Conservation (phyloP, 192 early-diverging fungal genomes). For the Gryganskiella cystojenkinii region DNA sequence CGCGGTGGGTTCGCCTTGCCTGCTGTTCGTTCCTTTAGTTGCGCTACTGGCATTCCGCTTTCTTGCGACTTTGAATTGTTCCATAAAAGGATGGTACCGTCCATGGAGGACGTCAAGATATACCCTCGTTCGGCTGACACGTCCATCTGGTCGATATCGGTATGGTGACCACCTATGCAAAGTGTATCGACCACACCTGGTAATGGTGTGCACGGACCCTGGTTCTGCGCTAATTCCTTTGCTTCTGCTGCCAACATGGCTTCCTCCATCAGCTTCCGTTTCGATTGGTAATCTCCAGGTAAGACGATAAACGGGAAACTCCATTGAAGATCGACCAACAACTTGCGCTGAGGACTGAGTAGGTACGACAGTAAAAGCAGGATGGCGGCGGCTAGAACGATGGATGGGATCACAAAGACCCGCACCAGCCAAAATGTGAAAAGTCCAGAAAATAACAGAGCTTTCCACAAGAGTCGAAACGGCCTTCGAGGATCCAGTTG, state of each 20-base stretch:
- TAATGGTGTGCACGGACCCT: conserved; percentile 19
- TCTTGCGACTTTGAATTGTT: not conserved
- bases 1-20: not conserved
- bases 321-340: conserved; percentile 51
- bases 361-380: conserved; percentile 39
- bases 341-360: conserved; percentile 44
- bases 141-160: conserved; percentile 52
- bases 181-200: conserved; percentile 41
- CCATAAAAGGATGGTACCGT: conserved; percentile 36
- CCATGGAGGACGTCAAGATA: conserved; percentile 44
- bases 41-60: conserved; percentile 20
- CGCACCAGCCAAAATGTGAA: conserved; percentile 45
- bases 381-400: conserved; percentile 41
- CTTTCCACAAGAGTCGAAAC: conserved; percentile 27
- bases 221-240: conserved; percentile 26
- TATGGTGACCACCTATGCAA: conserved; percentile 25
- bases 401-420: conserved; percentile 45
- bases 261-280: conserved; percentile 50
- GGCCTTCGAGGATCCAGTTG: conserved; percentile 35
- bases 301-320: conserved; percentile 47
- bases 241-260: conserved; percentile 41
- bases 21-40: conserved; percentile 6
- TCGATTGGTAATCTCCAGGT: conserved; percentile 49
- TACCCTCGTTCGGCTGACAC: conserved; percentile 4
- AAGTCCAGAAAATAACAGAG: conserved; percentile 20